Evolutionary conservation across 2,329 filamentous ascomycete species (phyloP), one percentile per base, ranked within the genome.

Genomic region (Xylaria sp.): DNA sequence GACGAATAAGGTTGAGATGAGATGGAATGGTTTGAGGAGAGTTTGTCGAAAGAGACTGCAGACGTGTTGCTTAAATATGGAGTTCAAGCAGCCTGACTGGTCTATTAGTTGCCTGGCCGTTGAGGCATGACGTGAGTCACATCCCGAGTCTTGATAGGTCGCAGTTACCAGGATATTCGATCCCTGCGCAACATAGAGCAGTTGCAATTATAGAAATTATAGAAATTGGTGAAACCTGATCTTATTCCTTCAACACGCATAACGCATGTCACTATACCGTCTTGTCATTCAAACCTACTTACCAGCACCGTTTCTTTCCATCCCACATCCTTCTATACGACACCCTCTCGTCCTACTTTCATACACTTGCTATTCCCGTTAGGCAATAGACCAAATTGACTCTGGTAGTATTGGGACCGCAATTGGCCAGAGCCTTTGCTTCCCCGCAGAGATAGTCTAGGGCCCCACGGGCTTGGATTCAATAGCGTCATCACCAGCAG

Each of bases 121-220:
- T 34, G n/a, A 32, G 39, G 39, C 36, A 58, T 18, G 39, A 18
- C 36, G 55, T 58, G 39, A 59, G 39, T 59, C 25, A 59, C 52
- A 30, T 45, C 36, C 56, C 39, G 39, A 46, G 25, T 46, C 9
- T 25, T 45, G 18, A 20, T 53, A 28, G 46, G 46, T 28, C 13
- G 46, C 18, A 28, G 15, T 28, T 50, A n/a, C 46, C 18, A 8
- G 46, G 25, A 50, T 50, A 48, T 30, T 30, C 5, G 13, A 50
- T 50, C 46, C 13, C 13, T 9, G 20, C 45, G 12, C 45, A 46
- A 23, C 41, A 45, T 45, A 23, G 43, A 46, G 45, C 45, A 46
- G 45, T 15, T 4, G 23, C 23, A 28, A 18, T 13, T 2, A 15
- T 4, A 25, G 13, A 28, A 13, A 28, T 50, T 15, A 50, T n/a